Conservation (phyloP, 2,329 filamentous ascomycete species). For the Fusarium brevicatenulatum region DNA sequence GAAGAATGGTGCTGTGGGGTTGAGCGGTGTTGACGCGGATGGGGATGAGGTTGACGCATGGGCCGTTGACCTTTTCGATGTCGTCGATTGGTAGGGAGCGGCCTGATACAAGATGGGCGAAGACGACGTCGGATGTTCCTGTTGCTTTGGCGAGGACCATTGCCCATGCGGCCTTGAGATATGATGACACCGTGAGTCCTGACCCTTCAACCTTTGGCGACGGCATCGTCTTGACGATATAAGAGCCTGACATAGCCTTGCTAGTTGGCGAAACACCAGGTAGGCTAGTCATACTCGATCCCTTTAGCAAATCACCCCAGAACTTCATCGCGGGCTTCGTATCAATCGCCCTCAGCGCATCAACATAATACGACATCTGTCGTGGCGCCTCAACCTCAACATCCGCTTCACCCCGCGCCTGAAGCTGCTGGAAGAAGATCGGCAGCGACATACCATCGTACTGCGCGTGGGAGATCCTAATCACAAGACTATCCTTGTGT, state of each 20-base stretch:
- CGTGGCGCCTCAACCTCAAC: neutral
- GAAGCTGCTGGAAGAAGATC: neutral
- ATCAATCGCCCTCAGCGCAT: neutral
- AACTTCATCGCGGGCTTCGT: neutral
- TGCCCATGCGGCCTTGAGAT: neutral
- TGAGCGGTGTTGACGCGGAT: neutral
- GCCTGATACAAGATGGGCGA: neutral
- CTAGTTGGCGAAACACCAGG: rapidly evolving
- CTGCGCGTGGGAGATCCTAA: neutral
- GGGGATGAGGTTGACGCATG: neutral
- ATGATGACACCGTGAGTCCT: neutral
- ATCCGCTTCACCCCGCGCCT: neutral
- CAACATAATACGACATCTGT: neutral
- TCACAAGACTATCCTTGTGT: neutral
- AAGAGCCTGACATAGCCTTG: neutral
- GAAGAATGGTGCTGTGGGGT: neutral
- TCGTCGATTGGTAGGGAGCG: neutral
- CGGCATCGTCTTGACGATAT: neutral
- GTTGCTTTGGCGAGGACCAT: neutral
- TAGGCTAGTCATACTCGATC: rapidly evolving
- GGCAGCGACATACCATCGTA: neutral
- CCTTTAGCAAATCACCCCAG: neutral
- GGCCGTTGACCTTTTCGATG: neutral
- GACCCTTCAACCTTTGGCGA: neutral
- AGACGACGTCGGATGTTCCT: neutral